Conservation (phyloP, 352 stramenopile genomes). For the Phytophthora pseudosyringae region DNA sequence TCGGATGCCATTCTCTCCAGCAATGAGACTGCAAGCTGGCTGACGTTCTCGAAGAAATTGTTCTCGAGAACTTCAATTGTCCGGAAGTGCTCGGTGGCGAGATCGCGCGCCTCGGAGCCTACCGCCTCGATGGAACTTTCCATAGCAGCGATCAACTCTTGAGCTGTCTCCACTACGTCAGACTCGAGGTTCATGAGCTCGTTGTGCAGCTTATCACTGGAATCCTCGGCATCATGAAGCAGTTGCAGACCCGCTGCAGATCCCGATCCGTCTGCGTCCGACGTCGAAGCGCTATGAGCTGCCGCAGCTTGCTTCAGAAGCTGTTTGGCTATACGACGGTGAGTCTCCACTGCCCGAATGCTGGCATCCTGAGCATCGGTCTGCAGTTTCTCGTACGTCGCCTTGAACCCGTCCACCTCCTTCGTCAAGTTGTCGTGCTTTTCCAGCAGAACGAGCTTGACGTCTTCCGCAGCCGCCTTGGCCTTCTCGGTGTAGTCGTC, state of each 20-base stretch:
- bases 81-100: conserved; percentile 88
- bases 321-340: conserved; percentile 79
- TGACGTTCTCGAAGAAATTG: conserved; percentile 90
- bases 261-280: conserved; percentile 42
- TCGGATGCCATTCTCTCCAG: conserved; percentile 82
- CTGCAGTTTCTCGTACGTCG: conserved; percentile 72
- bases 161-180: conserved; percentile 76
- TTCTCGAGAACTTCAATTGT: conserved; percentile 92
- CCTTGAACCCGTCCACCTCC: conserved; percentile 66
- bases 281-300: conserved; percentile 20
- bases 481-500: conserved; percentile 91
- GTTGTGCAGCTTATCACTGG: conserved; percentile 86
- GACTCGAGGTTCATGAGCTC: conserved; percentile 92
- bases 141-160: conserved; percentile 69
- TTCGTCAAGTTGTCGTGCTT: conserved; percentile 63
- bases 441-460: conserved; percentile 81
- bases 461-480: conserved; percentile 82
- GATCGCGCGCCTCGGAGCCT: conserved; percentile 63
- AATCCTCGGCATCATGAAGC: conserved; percentile 82
- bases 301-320: conserved; percentile 64
- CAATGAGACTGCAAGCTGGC: conserved; percentile 74
- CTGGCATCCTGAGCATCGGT: conserved; percentile 74
- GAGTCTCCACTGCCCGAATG: conserved; percentile 81
- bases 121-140: conserved; percentile 72
- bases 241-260: conserved; percentile 62